A percentile compares a stretch with the other conserved stretches of the same genome.
Evolutionary conservation across 2,329 filamentous ascomycete species (phyloP).

Genomic region (Fonsecaea nubica): DNA sequence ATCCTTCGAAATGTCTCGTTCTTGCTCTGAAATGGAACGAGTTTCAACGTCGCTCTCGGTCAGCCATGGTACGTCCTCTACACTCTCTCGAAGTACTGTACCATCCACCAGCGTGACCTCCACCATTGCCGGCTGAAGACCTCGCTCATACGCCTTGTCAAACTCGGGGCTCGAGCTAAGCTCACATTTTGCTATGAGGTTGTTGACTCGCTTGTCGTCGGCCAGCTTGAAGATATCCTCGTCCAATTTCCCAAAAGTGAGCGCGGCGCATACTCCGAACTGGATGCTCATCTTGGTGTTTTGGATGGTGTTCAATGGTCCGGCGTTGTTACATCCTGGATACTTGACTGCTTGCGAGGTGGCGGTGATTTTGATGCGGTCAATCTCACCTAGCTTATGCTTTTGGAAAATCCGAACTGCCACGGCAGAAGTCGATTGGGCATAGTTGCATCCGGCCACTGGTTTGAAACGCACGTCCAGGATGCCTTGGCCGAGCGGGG

Average conservation of each 20-base stretch:
- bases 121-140: slow-evolving; percentile 25
- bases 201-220: slow-evolving; percentile 10
- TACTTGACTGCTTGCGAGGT: slow-evolving; percentile 24
- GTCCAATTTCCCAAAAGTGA: slow-evolving; percentile 20
- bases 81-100: neutral
- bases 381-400: neutral
- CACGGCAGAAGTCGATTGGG: slow-evolving; percentile 24
- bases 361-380: slow-evolving; percentile 13
- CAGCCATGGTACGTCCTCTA: slow-evolving; percentile 26
- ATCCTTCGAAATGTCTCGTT: neutral
- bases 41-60: slow-evolving; percentile 13
- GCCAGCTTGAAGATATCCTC: slow-evolving; percentile 17
- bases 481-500: slow-evolving; percentile 16
- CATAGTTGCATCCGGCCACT: slow-evolving; percentile 29
- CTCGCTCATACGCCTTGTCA: slow-evolving; percentile 13
- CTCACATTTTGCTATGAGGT: slow-evolving; percentile 13
- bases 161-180: slow-evolving; percentile 11
- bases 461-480: slow-evolving; percentile 29
- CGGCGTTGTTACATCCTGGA: slow-evolving; percentile 28
- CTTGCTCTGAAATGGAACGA: slow-evolving; percentile 12
- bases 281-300: slow-evolving; percentile 30
- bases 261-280: slow-evolving; percentile 20
- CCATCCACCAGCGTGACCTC: slow-evolving; percentile 21
- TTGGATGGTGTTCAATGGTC: slow-evolving; percentile 21
- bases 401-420: slow-evolving; percentile 16